A percentile compares a stretch with the other conserved stretches of the same genome.
These are phyloP conservation scores for Sporobolomyces roseus DNA, from an alignment of 768 basidiomycete genomes.

Conservation along the genomic window DNA sequence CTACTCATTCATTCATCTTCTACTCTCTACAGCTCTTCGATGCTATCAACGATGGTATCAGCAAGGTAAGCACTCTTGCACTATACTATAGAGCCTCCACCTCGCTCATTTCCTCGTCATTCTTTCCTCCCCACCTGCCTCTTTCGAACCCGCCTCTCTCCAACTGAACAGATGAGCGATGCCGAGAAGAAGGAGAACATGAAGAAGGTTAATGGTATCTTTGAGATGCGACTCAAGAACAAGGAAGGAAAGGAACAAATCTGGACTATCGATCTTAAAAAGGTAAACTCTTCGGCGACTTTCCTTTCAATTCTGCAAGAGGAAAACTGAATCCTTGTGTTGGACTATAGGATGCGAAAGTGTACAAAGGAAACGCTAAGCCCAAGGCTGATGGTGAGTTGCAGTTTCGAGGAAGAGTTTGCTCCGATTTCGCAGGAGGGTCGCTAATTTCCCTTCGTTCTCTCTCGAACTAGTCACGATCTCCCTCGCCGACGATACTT, in stretches of 20 bases:
- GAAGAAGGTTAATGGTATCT: constrained; percentile 48
- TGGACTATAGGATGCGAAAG: constrained; percentile 56
- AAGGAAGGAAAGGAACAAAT: constrained; percentile 72
- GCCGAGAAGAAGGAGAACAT: constrained; percentile 48
- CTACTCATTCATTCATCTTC: neutral
- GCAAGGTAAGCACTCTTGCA: constrained; percentile 23
- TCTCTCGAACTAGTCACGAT: constrained; percentile 25
- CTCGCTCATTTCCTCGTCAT: constrained; percentile 7
- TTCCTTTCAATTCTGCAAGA: neutral
- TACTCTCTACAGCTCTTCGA: constrained; percentile 30
- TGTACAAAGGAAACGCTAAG: constrained; percentile 68
- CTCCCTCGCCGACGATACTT: constrained; percentile 36
- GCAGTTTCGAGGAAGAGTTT: no score
- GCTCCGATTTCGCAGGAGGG: neutral
- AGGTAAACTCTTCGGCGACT: constrained; percentile 43
- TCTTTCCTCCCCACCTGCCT: constrained; percentile 5
- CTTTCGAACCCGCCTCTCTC: neutral
- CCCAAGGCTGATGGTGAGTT: constrained; percentile 66
- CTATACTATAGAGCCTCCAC: no score
- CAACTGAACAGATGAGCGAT: constrained; percentile 44
- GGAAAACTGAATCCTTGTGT: no score
- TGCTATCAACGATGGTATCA: constrained; percentile 45
- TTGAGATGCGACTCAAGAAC: constrained; percentile 51
- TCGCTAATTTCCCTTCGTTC: neutral
- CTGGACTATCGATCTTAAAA: constrained; percentile 94